Base-by-base conservation (phyloP, 208 protist species). In the Trypanosoma platydactyli region DNA sequence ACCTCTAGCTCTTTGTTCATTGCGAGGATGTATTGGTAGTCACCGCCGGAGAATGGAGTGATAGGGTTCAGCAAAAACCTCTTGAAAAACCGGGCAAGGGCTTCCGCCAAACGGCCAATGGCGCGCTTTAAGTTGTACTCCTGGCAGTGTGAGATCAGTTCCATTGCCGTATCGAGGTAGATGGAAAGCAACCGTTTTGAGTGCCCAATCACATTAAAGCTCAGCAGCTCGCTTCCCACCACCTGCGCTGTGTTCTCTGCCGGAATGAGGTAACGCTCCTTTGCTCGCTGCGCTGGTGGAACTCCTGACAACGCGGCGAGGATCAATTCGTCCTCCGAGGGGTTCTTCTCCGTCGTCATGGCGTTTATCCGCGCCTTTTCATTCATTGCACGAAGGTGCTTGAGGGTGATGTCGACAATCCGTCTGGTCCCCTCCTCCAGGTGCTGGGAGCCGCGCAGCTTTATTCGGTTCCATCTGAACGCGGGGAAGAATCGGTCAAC, bases 101-200 rank as follows among this genome's bases (percentile, higher is more conserved):
- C 53, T 7, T 74, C 71, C 1, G 74, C 60, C 9, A 80, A 58
- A 51, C 79, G 70, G 22, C 80, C 75, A 52, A 89, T 65, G 30
- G 81, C 77, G 25, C 69, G 33, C 18, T 57, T 65, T 29, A 87
- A 42, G 27, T 80, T 73, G 51, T 77, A 83, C 55, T 83, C 68
- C 49, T 90, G 66, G 68, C 83, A 89, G 52, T 88, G 68, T 46
- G 44, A 54, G 22, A 90, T 71, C 56, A 90, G 80, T 40, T 86
- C 69, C 45, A 48, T 61, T 3, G 77, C 81, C 5, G 81, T 78
- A 46, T 79, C 76, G 73, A 81, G 83, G 73, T 81, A 94, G 61
- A 91, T 80, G 27, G 77, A 76, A n/a, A 86, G 72, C 9, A 89
- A 35, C 41, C 79, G 79, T 46, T 76, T 82, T 5, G 83, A 83